Evolutionary conservation across 169 alveolate genomes (phyloP).

Genomic region (Plasmodium gallinaceum): DNA sequence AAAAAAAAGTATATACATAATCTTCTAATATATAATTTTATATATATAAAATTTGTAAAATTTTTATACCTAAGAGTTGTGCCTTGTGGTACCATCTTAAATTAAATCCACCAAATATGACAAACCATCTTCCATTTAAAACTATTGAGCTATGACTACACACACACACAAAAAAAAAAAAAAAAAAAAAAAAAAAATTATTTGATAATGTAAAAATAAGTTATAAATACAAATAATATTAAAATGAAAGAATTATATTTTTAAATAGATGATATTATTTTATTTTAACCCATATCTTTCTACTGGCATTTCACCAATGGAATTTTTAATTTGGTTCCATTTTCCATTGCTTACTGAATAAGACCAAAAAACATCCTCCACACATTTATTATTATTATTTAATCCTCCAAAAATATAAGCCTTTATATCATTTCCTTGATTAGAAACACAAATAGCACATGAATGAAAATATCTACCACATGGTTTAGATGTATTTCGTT

Average conservation of each 20-base stretch:
- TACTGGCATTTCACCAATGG: conserved; percentile 42
- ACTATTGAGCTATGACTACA: conserved; percentile 62
- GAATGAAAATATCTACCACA: conserved; percentile 68
- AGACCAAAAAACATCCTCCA: conserved; percentile 62
- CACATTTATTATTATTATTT: conserved; percentile 40
- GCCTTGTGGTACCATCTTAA: conserved; percentile 30
- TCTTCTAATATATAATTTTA: not conserved
- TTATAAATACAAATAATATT: not conserved
- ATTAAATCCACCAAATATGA: conserved; percentile 71
- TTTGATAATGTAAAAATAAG: not conserved
- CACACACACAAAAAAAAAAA: not conserved
- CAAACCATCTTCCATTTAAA: conserved; percentile 62
- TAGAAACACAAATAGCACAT: conserved; percentile 59
- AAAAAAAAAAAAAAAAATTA: not conserved
- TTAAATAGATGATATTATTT: not conserved
- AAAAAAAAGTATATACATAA: not conserved
- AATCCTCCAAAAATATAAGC: conserved; percentile 67
- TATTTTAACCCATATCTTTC: conserved; percentile 45
- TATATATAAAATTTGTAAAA: not conserved
- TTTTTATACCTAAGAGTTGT: conserved; percentile 35
- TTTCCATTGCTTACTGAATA: conserved; percentile 70
- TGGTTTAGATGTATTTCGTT: conserved; percentile 19
- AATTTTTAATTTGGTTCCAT: conserved; percentile 44
- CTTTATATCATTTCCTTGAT: conserved; percentile 73
- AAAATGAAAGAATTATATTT: not conserved